Conservation (phyloP, 2,329 filamentous ascomycete species). For the Hypoxylon sp. region DNA sequence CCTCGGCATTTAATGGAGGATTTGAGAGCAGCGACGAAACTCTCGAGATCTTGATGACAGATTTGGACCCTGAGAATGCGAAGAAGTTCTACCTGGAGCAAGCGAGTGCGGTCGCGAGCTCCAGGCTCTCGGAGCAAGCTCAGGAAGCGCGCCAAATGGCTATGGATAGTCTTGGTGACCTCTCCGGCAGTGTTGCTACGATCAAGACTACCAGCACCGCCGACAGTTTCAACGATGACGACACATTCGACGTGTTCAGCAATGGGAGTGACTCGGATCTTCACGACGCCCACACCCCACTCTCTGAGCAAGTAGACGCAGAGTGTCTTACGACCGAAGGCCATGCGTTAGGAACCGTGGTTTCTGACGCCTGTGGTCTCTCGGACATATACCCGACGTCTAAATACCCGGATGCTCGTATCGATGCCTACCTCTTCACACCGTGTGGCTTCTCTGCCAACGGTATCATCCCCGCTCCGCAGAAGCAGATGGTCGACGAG, state of each 20-base stretch:
- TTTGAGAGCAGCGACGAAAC: conserved; percentile 75
- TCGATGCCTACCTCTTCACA: conserved; percentile 95
- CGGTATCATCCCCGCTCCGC: conserved; percentile 85
- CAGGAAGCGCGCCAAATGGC: conserved; percentile 68
- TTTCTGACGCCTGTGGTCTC: conserved; percentile 88
- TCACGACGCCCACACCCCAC: conserved; percentile 63
- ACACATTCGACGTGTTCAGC: conserved; percentile 81
- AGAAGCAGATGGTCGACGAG: conserved; percentile 55
- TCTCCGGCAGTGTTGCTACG: conserved; percentile 57
- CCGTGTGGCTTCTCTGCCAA: conserved; percentile 98
- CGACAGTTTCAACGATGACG: conserved; percentile 61
- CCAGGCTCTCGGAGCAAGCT: conserved; percentile 74
- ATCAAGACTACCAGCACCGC: conserved; percentile 51
- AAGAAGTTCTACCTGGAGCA: conserved; percentile 74
- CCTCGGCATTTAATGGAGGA: conserved; percentile 49
- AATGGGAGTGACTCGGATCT: conserved; percentile 64
- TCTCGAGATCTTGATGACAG: conserved; percentile 76
- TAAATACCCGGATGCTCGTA: conserved; percentile 89
- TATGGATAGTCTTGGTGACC: conserved; percentile 65
- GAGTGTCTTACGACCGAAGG: conserved; percentile 90
- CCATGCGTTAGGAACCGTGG: conserved; percentile 89
- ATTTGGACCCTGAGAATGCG: conserved; percentile 71
- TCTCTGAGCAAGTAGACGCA: conserved; percentile 66
- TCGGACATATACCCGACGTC: conserved; percentile 86
- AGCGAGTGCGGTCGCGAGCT: conserved; percentile 89